Conservation (phyloP, 1,284 basidiomycete genomes). For the Papiliotrema nemorosa region DNA sequence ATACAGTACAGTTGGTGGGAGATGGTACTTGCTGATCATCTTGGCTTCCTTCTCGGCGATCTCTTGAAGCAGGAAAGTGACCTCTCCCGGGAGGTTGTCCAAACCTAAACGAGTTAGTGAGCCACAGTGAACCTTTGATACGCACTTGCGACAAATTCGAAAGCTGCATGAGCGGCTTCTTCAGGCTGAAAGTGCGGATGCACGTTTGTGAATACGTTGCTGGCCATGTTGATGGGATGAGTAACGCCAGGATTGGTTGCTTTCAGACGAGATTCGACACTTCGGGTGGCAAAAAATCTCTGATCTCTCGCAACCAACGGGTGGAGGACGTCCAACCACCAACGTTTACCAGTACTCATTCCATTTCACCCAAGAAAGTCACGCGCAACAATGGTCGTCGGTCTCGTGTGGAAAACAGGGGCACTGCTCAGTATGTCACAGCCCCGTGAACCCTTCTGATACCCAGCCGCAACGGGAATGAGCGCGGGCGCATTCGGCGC, state of each 20-base stretch:
- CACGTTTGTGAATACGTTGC: constrained; percentile 15
- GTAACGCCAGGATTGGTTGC: too few relatives aligned
- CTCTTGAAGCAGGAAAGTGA: constrained; percentile 66
- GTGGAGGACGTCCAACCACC: background rate
- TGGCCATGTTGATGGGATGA: constrained; percentile 4
- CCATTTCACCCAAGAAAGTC: too few relatives aligned
- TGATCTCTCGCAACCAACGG: too few relatives aligned
- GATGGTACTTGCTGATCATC: constrained; percentile 41
- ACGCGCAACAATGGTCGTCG: constrained; percentile 5
- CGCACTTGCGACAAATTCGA: constrained; percentile 67
- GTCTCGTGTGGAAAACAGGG: constrained; percentile 1
- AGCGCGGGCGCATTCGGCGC: constrained; percentile 47
- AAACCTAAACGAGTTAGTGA: constrained; percentile 53
- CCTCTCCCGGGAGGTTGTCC: constrained; percentile 70
- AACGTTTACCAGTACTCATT: too few relatives aligned
- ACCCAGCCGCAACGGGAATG: constrained; percentile 45
- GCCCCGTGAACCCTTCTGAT: background rate
- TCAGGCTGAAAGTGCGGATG: constrained; percentile 53
- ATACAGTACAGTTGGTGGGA: background rate
- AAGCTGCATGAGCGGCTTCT: constrained; percentile 65
- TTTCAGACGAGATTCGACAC: too few relatives aligned
- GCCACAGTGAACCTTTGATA: constrained; percentile 8
- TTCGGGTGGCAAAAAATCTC: too few relatives aligned
- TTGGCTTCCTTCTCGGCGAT: constrained; percentile 55
- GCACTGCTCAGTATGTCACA: constrained; percentile 1